Evolutionary conservation across 2,329 filamentous ascomycete genomes (phyloP), one percentile per base, ranked within the genome.

Genomic region (Venturia nashicola): DNA sequence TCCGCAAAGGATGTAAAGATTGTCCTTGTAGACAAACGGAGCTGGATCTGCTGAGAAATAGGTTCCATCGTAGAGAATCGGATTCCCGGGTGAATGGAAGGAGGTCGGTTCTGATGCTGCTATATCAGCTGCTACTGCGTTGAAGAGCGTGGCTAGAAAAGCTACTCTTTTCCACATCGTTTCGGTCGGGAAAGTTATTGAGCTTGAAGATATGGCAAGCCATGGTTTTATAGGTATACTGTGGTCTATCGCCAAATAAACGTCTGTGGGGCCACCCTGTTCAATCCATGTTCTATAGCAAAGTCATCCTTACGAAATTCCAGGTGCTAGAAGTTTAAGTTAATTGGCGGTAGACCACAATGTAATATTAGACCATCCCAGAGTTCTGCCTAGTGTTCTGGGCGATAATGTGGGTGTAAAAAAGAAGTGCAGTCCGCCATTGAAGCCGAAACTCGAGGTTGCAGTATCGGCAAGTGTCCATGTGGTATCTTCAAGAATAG

Each of bases 31-130:
- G 6, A 76, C 72, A n/a, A 76, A 64, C 1, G 75, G 75, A 4
- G 73, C 75, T 34, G 74, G 75, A 40, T 77, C 75, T 11, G 73
- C 75, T 5, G 75, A 75, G 65, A 75, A 77, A 60, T 75, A 66
- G 6, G 71, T 71, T 20, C 74, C 73, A 67, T 75, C 73, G n/a
- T 70, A 70, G 3, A 76, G 68, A 42, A 76, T 76, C 2, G 74
- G 74, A 65, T 76, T 76, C 27, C 74, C 74, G 1, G 55, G 55
- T 32, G 36, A 36, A 9, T 20, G 16, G 55, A 59, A 59, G 5
- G 55, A 59, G 55, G n/a, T 59, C 18, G 34, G 23, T 14, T 23
- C 48, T 34, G 48, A 23, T 32, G n/a, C 18, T 46, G 16, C n/a
- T n/a, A n/a, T n/a, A n/a, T n/a, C n/a, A n/a, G n/a, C n/a, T n/a